Evolutionary conservation across 768 basidiomycete species (phyloP).

Genomic region (Daedaleopsis sinensis): DNA sequence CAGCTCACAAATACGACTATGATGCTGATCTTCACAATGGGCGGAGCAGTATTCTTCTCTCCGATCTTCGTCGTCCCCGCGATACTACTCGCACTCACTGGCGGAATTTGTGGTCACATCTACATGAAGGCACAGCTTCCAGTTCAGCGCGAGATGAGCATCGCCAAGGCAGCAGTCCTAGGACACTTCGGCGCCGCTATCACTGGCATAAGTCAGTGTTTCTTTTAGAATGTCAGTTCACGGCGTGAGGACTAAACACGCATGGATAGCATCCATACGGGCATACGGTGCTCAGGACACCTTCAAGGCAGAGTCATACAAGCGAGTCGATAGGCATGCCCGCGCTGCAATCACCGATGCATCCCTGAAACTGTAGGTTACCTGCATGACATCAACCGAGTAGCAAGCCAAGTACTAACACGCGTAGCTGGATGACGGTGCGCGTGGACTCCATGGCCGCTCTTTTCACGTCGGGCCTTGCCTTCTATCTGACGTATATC

Average conservation of each 20-base stretch:
- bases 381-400: not conserved
- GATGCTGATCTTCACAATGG: constrained; percentile 9
- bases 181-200: constrained; percentile 58
- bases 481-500: constrained; percentile 55
- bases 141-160: constrained; percentile 60
- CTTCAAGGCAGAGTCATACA: constrained; percentile 44
- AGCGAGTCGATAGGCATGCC: constrained; percentile 51
- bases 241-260: not conserved
- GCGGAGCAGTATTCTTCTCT: constrained; percentile 43
- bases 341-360: constrained; percentile 47
- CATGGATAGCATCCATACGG: constrained; percentile 46
- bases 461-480: constrained; percentile 51
- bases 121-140: constrained; percentile 62
- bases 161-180: constrained; percentile 51
- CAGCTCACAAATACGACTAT: constrained; percentile 35
- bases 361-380: constrained; percentile 50
- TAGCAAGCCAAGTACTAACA: too few species aligned
- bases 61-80: constrained; percentile 48
- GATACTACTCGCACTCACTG: constrained; percentile 39
- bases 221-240: not conserved
- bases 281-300: constrained; percentile 56
- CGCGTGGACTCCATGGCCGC: constrained; percentile 60
- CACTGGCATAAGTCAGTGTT: constrained; percentile 44
- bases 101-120: constrained; percentile 47
- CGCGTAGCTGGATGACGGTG: constrained; percentile 22